Base-by-base conservation (phyloP, 768 basidiomycete species). In the Roridomyces roridus region DNA sequence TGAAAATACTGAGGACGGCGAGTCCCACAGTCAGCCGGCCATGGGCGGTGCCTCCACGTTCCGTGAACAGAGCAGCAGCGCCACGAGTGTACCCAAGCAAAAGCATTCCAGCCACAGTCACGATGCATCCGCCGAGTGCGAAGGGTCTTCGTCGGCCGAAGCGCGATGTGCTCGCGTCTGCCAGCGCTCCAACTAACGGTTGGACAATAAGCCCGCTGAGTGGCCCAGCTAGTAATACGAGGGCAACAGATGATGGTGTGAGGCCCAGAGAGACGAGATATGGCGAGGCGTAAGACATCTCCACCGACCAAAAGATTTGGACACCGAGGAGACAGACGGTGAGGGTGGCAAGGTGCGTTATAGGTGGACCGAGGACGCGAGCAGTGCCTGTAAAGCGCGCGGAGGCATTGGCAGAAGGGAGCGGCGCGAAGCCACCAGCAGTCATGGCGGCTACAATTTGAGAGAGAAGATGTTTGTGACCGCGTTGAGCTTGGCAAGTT, bases 211-310 rank as follows among this genome's bases (percentile, higher is more conserved):
- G 81, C 2, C 95, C 96, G 0, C 91, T 93, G 7, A 96, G 75
- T 2, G 94, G 96, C 0, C 95, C 96, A 2, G 96, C 96, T 41
- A 96, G 80, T 69, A 98, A 95, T 11, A 97, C 96, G 20, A 93
- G 79, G 0, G 94, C 89, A 86, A 97, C 93, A 57, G 81, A 79
- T 3, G 91, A 88, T 72, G 94, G 96, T 2, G 89, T 85, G 12
- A 97, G 76, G 14, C 96, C 96, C 0, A 97, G 85, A 0, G 93
- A 92, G 49, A 95, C 79, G 2, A 98, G 81, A 72, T 96, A 98
- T 0, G 95, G 96, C 0, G 94, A 86, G 14, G 84, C 93, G 59
- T 96, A 95, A 0, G 92, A 89, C 92, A 97, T 95, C 67, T 97
- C 95, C 12, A 96, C 88, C 1, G 89, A 90, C 96, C 96, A 97